phyloP scores from a whole-genome alignment of 257 asterid genomes.

The Primulina eburnea region DNA sequence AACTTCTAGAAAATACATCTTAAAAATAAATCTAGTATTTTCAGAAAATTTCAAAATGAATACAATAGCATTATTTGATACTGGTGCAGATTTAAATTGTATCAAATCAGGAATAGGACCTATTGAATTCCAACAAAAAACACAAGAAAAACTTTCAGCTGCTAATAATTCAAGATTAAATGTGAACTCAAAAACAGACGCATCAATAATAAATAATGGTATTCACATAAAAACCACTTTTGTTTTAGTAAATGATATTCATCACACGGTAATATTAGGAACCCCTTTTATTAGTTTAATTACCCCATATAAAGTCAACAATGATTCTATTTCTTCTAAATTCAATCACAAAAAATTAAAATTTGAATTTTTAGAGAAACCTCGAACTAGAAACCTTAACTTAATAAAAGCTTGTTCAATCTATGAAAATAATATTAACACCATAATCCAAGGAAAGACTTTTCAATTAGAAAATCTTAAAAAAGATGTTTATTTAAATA shows the following conservation, averaged over 20 bases:
- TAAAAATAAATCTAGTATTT: background rate
- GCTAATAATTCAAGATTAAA: background rate
- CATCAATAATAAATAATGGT: background rate
- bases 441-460: too few relatives aligned
- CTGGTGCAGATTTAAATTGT: background rate
- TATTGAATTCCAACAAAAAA: background rate
- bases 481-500: too few relatives aligned
- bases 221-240: background rate
- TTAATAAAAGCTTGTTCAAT: too few relatives aligned
- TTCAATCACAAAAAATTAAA: too few relatives aligned
- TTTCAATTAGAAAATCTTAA: too few relatives aligned
- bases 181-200: background rate
- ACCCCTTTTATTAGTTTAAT: background rate
- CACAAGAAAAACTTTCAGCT: too few relatives aligned
- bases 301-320: too few relatives aligned
- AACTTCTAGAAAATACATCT: background rate
- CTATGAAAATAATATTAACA: too few relatives aligned
- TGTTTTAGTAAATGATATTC: background rate
- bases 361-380: too few relatives aligned
- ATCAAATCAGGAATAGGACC: background rate
- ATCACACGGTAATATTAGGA: background rate
- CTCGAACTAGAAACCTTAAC: too few relatives aligned
- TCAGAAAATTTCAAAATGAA: background rate
- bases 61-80: background rate
- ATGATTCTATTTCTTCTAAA: too few relatives aligned